Evolutionary conservation across 2,329 filamentous ascomycete genomes (phyloP).

Genomic region (Arthrobotrys conoides): DNA sequence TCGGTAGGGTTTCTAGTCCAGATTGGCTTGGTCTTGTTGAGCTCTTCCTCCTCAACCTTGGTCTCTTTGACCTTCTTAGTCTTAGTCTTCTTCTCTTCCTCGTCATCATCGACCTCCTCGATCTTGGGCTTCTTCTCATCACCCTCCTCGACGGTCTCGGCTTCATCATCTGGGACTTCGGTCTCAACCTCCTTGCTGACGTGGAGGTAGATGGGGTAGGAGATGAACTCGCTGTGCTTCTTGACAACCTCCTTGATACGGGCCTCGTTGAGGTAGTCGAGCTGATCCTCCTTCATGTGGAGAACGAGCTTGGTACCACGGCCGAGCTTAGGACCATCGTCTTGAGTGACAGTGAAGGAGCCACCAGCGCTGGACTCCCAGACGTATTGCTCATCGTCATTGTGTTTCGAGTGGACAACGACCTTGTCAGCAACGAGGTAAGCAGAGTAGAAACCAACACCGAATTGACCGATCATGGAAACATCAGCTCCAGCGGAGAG

Average conservation of each 20-base stretch:
- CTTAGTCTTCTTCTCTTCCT: slow-evolving; percentile 93
- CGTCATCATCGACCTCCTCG: slow-evolving; percentile 87
- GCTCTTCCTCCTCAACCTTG: slow-evolving; percentile 98
- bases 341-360: slow-evolving; percentile 92
- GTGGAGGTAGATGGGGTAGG: slow-evolving; percentile 99
- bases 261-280: slow-evolving; percentile 97
- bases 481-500: slow-evolving; percentile 98
- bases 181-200: slow-evolving; percentile 99
- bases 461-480: slow-evolving; percentile 99
- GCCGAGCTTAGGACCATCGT: slow-evolving; percentile 90
- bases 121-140: slow-evolving; percentile 96
- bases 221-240: slow-evolving; percentile 99
- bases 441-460: slow-evolving; percentile 99
- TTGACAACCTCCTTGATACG: slow-evolving; percentile 99
- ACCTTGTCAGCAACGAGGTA: slow-evolving; percentile 99
- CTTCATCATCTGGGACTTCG: slow-evolving; percentile 97
- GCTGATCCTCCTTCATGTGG: slow-evolving; percentile 99
- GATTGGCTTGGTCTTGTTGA: slow-evolving; percentile 99
- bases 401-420: slow-evolving; percentile 97
- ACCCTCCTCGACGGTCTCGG: slow-evolving; percentile 78
- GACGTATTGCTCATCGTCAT: slow-evolving; percentile 99
- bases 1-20: slow-evolving; percentile 98
- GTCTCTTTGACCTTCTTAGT: slow-evolving; percentile 99
- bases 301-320: slow-evolving; percentile 98
- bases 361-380: slow-evolving; percentile 98